Evolutionary conservation across 139 green algal genomes (phyloP).

Genomic region (Ostreobium quekettii): DNA sequence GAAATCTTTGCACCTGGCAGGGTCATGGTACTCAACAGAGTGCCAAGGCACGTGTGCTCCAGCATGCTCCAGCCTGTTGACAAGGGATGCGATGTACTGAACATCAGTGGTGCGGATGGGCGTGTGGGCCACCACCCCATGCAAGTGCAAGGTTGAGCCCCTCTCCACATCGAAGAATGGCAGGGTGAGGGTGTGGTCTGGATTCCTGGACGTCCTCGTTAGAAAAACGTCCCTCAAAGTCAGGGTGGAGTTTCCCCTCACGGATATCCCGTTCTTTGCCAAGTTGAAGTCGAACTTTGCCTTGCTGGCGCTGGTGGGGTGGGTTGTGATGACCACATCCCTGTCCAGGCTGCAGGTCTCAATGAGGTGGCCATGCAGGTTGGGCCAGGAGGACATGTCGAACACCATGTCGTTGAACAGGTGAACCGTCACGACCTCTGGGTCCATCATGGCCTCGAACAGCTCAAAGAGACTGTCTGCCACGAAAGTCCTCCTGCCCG

Average conservation of each 20-base stretch:
- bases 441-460: neutral
- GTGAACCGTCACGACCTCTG: neutral
- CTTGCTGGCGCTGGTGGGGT: neutral
- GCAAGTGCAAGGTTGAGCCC: neutral
- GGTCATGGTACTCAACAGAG: too few relatives aligned
- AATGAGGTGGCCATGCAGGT: neutral
- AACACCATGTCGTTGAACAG: neutral
- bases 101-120: neutral
- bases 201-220: neutral
- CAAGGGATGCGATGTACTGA: neutral
- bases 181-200: neutral
- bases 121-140: neutral
- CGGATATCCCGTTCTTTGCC: neutral
- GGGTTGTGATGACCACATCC: neutral
- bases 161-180: neutral
- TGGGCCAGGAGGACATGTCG: neutral
- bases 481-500: neutral
- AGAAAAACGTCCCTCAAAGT: neutral
- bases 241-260: neutral
- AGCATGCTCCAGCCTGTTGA: too few relatives aligned
- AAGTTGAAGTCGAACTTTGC: neutral
- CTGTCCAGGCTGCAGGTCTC: neutral
- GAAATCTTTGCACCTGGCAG: too few relatives aligned
- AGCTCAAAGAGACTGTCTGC: neutral
- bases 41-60: too few relatives aligned